These are phyloP conservation scores for Eutrema japonicum DNA, from an alignment of 345 rosid genomes.

Conservation along the genomic window DNA sequence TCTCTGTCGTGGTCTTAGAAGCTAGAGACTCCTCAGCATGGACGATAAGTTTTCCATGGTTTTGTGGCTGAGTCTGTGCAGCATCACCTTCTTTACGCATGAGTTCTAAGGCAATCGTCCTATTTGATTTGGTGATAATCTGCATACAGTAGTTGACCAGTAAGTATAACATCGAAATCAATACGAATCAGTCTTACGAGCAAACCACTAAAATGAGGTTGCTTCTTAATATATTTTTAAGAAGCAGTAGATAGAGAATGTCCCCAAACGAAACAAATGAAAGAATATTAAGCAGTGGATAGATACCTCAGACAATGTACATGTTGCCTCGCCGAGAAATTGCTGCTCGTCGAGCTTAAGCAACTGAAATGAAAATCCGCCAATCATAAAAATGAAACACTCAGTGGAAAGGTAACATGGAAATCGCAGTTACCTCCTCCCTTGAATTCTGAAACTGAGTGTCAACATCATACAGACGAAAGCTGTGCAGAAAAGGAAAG, in stretches of 20 bases:
- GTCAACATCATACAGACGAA: conserved; percentile 78
- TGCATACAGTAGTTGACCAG: conserved; percentile 39
- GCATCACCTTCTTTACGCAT: conserved; percentile 55
- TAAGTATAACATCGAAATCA: conserved; percentile 10
- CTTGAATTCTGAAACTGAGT: conserved; percentile 71
- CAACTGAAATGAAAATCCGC: conserved; percentile 47
- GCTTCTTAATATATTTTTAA: not conserved
- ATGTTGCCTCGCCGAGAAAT: conserved; percentile 77
- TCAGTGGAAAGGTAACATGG: not conserved
- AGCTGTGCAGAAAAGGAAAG: conserved; percentile 49
- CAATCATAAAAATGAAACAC: not conserved
- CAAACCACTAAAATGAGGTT: not conserved
- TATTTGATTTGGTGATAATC: conserved; percentile 67
- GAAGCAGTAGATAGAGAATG: conserved; percentile 18
- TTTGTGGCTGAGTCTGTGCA: conserved; percentile 45
- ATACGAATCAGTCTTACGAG: not conserved
- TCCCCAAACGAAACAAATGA: not conserved
- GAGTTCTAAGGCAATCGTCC: conserved; percentile 61
- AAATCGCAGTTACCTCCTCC: conserved; percentile 58
- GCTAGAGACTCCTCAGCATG: conserved; percentile 85
- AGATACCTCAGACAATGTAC: conserved; percentile 67
- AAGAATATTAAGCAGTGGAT: not conserved
- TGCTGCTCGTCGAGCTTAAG: conserved; percentile 68
- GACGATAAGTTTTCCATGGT: conserved; percentile 66
- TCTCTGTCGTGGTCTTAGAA: conserved; percentile 73